A percentile compares a stretch with the other conserved stretches of the same genome.
phyloP scores from a whole-genome alignment of 2,329 filamentous ascomycete genomes.

The Fusarium acutatum region DNA sequence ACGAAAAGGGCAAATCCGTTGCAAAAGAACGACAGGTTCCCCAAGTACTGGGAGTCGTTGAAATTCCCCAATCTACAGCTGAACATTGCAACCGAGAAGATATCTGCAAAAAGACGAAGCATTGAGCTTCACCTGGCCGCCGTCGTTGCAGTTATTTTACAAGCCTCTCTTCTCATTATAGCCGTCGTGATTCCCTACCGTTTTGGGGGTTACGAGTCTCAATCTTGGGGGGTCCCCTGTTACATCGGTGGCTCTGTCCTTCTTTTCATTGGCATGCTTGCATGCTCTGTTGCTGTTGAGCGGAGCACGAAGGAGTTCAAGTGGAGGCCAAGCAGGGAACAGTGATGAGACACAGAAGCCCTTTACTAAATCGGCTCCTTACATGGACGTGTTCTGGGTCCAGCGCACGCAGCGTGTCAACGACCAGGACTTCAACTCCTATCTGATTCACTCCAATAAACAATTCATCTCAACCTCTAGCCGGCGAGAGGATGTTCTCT shows the following conservation, averaged over 20 bases:
- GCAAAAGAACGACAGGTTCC: neutral
- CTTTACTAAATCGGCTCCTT: neutral
- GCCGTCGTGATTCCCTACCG: rapidly evolving
- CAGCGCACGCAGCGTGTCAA: neutral
- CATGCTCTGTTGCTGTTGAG: neutral
- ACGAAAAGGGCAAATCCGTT: neutral
- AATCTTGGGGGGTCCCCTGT: neutral
- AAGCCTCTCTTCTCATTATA: neutral
- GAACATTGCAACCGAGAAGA: neutral
- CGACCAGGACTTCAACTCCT: neutral
- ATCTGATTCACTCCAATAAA: neutral
- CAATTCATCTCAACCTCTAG: neutral
- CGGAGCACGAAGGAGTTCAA: neutral
- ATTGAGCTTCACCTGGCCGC: neutral
- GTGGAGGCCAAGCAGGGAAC: neutral
- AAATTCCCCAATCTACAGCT: neutral
- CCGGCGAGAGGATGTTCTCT: neutral
- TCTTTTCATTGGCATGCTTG: neutral
- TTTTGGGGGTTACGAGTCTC: rapidly evolving
- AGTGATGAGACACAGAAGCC: neutral
- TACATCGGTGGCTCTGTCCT: neutral
- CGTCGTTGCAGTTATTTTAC: neutral
- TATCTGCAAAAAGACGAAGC: neutral
- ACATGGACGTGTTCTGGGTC: neutral
- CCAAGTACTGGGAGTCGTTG: neutral